Evolutionary conservation across 2,329 filamentous ascomycete species (phyloP), one percentile per base, ranked within the genome.

Genomic region (Orbilia brochopaga): DNA sequence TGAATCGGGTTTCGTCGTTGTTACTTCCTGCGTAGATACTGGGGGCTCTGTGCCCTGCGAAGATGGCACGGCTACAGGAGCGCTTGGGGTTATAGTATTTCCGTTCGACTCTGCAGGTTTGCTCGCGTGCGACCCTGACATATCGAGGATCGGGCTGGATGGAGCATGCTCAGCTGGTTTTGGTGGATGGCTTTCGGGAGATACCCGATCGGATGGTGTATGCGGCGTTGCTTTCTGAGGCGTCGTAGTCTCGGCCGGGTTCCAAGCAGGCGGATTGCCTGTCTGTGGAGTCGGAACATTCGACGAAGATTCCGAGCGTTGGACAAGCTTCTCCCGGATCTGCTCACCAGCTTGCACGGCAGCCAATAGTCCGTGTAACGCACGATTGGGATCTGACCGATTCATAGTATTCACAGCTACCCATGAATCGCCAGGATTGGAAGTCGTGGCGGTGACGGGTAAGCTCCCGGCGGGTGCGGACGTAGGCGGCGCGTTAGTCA

Each of bases 351-450:
- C 67, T 35, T 72, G 67, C 11, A 59, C 66, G 6, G 67, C 67
- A 35, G 67, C 67, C 32, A 65, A 17, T 5, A 72, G 32, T n/a
- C 60, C 60, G 35, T 65, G 60, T 23, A 72, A 57, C 2, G 60
- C 59, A 32, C 67, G 67, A 19, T 53, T 57, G 2, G 60, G 67
- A 44, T 72, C 67, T 10, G 58, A 55, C 2, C 63, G 48, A 15
- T 67, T 67, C 3, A 67, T 51, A 10, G 63, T 72, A 51, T 72
- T 72, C 11, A 72, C 67, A 13, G 67, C 67, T n/a, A 72, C 67
- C 67, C 67, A 72, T 17, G 67, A 72, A 35, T 72, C 67, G 4
- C 67, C 67, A 21, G 60, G 50, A 7, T 42, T 46, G 21, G 67
- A 61, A 17, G 54, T 55, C 11, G 37, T 19, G 15, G 30, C 56